phyloP scores from a whole-genome alignment of 2,329 filamentous ascomycete genomes.

The Calonectria crousiana region DNA sequence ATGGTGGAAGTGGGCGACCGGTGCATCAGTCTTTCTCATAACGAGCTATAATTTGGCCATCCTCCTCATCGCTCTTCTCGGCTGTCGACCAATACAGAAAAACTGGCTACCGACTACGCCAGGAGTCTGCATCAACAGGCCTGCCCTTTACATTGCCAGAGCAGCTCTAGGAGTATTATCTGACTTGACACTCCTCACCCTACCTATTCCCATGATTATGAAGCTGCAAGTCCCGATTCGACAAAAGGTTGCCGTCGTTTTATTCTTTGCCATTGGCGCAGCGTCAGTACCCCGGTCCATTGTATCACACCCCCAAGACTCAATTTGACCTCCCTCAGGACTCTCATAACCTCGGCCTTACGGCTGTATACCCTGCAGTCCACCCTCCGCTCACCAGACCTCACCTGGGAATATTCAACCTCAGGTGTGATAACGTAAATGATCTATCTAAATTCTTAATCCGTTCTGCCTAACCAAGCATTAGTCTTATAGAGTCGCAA shows the following conservation, averaged over 20 bases:
- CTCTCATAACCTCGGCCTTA: conserved; percentile 29
- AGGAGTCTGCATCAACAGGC: conserved; percentile 56
- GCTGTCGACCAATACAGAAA: conserved; percentile 24
- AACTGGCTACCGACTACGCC: conserved; percentile 42
- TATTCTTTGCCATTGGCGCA: conserved; percentile 57
- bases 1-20: neutral
- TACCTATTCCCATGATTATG: conserved; percentile 59
- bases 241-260: conserved; percentile 57
- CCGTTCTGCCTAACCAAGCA: neutral
- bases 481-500: conserved; percentile 28
- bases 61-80: conserved; percentile 48
- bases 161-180: conserved; percentile 59
- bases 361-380: conserved; percentile 25
- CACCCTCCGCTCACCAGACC: conserved; percentile 2
- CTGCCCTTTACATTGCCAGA: conserved; percentile 60
- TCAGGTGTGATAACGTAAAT: neutral
- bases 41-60: conserved; percentile 15
- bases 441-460: no score
- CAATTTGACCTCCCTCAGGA: neutral
- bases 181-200: conserved; percentile 56
- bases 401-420: conserved; percentile 27
- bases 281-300: neutral
- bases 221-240: conserved; percentile 56
- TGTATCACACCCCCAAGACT: neutral
- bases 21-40: neutral